Percentiles rank a stretch among this genome's conserved stretches.
Evolutionary conservation across 352 stramenopile species (phyloP).

Genomic region (Pythium sukuiense): DNA sequence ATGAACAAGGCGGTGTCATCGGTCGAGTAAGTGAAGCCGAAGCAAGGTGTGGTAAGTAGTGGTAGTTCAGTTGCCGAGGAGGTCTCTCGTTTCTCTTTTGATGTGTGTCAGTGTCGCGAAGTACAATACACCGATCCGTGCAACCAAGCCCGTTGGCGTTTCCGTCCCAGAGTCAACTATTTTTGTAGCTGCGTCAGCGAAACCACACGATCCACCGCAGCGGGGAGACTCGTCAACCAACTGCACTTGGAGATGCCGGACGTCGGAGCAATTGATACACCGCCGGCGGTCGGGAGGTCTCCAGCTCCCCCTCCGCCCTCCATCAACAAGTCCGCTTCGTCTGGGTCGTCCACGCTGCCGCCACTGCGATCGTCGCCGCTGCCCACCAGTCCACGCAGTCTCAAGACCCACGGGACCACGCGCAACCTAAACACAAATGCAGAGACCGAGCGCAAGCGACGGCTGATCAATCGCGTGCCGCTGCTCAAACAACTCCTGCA

Average conservation of each 20-base stretch:
- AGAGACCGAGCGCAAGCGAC: conserved; percentile 45
- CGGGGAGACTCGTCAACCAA: no score
- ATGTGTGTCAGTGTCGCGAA: conserved; percentile 6
- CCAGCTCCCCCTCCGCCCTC: background rate
- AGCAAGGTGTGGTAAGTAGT: background rate
- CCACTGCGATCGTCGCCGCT: background rate
- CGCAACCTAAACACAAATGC: conserved; percentile 1
- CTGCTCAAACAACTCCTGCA: conserved; percentile 50
- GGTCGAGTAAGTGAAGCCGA: conserved; percentile 12
- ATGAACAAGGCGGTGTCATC: conserved; percentile 23
- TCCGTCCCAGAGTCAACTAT: background rate
- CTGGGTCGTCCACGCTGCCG: background rate
- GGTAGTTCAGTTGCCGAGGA: background rate
- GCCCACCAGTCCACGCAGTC: conserved; percentile 5
- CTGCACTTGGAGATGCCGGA: background rate
- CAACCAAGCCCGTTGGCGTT: background rate
- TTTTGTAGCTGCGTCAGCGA: background rate
- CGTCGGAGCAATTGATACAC: background rate
- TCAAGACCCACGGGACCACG: conserved; percentile 3
- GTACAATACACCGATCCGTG: conserved; percentile 8
- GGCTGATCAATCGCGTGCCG: conserved; percentile 46
- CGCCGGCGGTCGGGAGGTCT: background rate
- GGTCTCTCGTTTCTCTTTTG: conserved; percentile 1
- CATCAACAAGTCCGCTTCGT: background rate
- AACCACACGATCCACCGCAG: background rate